Evolutionary conservation across 345 rosid species (phyloP), one percentile per base, ranked within the genome.

Genomic region (Acer negundo): DNA sequence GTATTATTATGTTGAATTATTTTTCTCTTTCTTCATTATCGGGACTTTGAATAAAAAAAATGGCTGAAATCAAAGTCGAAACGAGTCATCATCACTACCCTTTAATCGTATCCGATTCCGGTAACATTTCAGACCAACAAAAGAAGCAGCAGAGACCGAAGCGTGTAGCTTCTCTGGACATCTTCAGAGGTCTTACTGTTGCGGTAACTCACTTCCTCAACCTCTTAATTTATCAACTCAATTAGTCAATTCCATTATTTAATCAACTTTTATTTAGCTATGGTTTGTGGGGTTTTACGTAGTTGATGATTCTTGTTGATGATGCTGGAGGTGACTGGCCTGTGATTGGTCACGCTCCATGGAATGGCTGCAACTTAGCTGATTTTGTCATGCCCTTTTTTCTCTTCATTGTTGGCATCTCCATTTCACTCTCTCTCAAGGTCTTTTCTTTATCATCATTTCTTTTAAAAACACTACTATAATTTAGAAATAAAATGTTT

Each of bases 301-400:
- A 95, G 98, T 79, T 95, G 81, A 95, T 93, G 97, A 85, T 95
- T 40, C 82, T 95, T 73, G 97, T 95, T 17, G 98, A 93, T 85
- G 94, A 93, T 82, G 97, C 94, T 5, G 97, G 97, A 65, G 98
- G 94, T 77, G 95, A 91, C 24, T 93, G 94, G 95, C 98, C 97
- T 5, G 63, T 28, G 83, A 95, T 93, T 28, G 88, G 88, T 28
- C 98, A 95, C 44, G 95, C 98, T 23, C 92, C 97, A 0, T 95
- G 98, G 98, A 82, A 92, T 35, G 97, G 98, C 15, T 91, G 97
- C 84, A 87, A 95, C 81, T 86, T 95, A 40, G 98, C 17, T 24
- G 26, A 24, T 24, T 24, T 24, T 24, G 26, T 24, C 26, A 24
- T 24, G 26, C 26, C 26, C 1, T 95, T 95, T 88, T 95, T 95